phyloP scores from a whole-genome alignment of 495 filamentous ascomycete species.

The Daldinia decipiens region DNA sequence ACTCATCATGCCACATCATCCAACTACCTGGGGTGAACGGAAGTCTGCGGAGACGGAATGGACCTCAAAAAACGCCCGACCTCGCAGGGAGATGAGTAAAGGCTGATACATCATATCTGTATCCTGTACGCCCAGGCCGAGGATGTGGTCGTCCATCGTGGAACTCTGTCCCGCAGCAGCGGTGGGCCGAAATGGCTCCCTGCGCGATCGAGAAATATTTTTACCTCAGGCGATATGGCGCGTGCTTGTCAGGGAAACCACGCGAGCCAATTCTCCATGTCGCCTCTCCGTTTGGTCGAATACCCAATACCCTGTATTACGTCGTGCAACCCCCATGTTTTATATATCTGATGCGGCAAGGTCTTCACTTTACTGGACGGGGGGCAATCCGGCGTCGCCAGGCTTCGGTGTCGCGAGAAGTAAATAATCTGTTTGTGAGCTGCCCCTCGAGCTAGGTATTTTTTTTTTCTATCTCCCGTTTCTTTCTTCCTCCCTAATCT shows the following conservation, averaged over 20 bases:
- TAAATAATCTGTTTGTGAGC: slow-evolving; percentile 18
- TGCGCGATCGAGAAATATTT: slow-evolving; percentile 37
- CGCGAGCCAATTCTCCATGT: slow-evolving; percentile 26
- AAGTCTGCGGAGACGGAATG: slow-evolving; percentile 24
- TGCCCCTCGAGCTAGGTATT: not conserved
- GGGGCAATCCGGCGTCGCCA: slow-evolving; percentile 36
- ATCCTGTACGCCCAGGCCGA: slow-evolving; percentile 7
- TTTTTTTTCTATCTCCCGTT: not conserved
- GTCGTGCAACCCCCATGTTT: slow-evolving; percentile 42
- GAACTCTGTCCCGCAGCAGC: slow-evolving; percentile 23
- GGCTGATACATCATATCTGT: slow-evolving; percentile 16
- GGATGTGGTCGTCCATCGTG: slow-evolving; percentile 13
- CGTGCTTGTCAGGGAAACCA: slow-evolving; percentile 19
- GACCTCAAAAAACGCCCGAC: slow-evolving; percentile 21
- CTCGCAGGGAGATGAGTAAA: slow-evolving; percentile 13
- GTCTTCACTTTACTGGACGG: slow-evolving; percentile 22
- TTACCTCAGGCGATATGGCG: slow-evolving; percentile 29
- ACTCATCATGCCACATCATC: slow-evolving; percentile 41
- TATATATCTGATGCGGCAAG: slow-evolving; percentile 37
- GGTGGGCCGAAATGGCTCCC: slow-evolving; percentile 31
- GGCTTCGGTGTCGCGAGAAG: slow-evolving; percentile 14
- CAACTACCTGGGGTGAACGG: slow-evolving; percentile 20
- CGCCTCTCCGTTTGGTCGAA: slow-evolving; percentile 18
- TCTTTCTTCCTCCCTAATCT: not conserved
- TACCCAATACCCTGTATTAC: slow-evolving; percentile 16